Base-by-base conservation (phyloP, 208 protist genomes). In the Leishmania amazonensis region DNA sequence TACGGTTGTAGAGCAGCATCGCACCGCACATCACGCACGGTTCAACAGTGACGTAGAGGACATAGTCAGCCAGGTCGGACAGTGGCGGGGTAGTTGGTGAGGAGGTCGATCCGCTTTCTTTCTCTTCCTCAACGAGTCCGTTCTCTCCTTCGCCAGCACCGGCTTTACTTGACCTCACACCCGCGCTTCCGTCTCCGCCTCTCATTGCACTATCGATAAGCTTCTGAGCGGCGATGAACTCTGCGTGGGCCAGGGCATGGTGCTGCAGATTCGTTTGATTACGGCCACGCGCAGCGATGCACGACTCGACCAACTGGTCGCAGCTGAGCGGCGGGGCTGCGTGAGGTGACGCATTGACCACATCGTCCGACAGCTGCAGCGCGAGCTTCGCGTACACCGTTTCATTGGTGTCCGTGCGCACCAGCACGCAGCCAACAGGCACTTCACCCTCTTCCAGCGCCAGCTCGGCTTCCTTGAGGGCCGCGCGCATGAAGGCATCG, bases 11-110 rank as follows among this genome's bases (percentile, higher is more conserved):
- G 17, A 87, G 81, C 58, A 99, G 79, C 76, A 98, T 95, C 8
- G 92, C 91, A 0, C 96, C 95, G 84, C 98, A 99, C 97, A 99
- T 99, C 19, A 99, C 91, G 78, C 98, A 99, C 28, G 98, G 98
- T 75, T 99, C 98, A 5, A 97, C 91, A 6, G 97, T 99, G 3
- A 99, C 98, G 78, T 99, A 99, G 11, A 99, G 77, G 19, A 88
- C 85, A 78, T 95, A 98, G 5, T 91, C 83, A 7, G 53, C 9
- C 17, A 99, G 88, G 45, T 40, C 47, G 0, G 47, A 35, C 49
- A 81, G 58, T 1, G 64, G 64, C 51, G 47, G 3, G 7, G 21
- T 72, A 21, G 42, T 58, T 3, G 40, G 71, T 8, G 40, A 31
- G 28, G 49, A 60, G 71, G 65, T 31, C 42, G 19, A 15, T 1